These are phyloP conservation scores for Physcomitrellopsis africana DNA, from an alignment of 225 moss, liverwort and hornwort species.

Conservation along the genomic window DNA sequence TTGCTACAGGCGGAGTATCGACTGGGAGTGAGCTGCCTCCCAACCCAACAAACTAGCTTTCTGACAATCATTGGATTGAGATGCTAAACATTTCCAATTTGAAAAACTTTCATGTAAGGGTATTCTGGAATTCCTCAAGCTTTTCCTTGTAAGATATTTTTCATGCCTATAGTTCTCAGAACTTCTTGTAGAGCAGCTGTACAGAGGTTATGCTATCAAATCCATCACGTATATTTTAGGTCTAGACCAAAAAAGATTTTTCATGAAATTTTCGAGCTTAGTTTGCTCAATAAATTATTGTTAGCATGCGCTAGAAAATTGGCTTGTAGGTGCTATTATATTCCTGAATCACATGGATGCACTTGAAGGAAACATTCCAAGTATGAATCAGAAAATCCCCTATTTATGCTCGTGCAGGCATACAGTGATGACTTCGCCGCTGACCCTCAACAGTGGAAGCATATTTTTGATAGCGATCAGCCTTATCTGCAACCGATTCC, in stretches of 20 bases:
- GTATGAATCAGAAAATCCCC: not conserved
- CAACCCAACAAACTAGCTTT: constrained; percentile 60
- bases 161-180: constrained; percentile 1
- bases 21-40: constrained; percentile 55
- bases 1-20: constrained; percentile 58
- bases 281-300: not conserved
- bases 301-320: not conserved
- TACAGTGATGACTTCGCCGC: constrained; percentile 46
- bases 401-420: constrained; percentile 31
- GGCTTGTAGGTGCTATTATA: not conserved
- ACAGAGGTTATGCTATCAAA: not conserved
- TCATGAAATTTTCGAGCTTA: not conserved
- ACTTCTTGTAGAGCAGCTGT: not conserved
- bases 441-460: constrained; percentile 57
- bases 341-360: not conserved
- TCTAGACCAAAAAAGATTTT: too few species aligned
- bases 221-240: not conserved
- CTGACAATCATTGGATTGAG: constrained; percentile 73
- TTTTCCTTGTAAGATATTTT: not conserved
- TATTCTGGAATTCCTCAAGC: not conserved
- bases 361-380: not conserved
- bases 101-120: constrained; percentile 54
- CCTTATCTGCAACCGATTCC: constrained; percentile 64
- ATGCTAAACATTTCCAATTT: constrained; percentile 61
- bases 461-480: constrained; percentile 57